Base-by-base conservation (phyloP, 2,329 filamentous ascomycete genomes). In the Hypoxylon sp. region DNA sequence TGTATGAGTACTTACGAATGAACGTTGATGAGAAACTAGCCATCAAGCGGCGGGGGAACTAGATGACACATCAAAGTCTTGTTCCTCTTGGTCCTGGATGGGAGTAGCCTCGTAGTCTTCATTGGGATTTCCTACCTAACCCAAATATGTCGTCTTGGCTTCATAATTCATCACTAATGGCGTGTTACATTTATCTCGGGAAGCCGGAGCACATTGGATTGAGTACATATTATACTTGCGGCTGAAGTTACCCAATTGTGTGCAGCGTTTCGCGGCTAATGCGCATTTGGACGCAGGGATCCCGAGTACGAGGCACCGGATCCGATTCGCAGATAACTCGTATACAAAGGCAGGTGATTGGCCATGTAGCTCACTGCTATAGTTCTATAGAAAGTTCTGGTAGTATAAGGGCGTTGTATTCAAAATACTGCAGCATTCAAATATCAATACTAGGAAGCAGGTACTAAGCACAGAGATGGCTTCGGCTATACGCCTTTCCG, bases 211-310 rank as follows among this genome's bases (percentile, higher is more conserved):
- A 31, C 17, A 8, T 55, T 11, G 44, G 24, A 42, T 35, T 47
- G 42, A 48, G 3, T 37, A 14, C 26, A 19, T 35, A 52, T 46
- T 5, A 37, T 58, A 31, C 42, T 19, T 52, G 35, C 35, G 48
- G 35, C 44, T 63, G 33, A 44, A 58, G 17, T 26, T 31, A 6
- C 19, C 35, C 17, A 48, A 58, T 31, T 17, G 5, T 44, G 6
- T 58, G 37, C 26, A 33, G 22, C 31, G 59, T 53, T 53, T 50
- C 19, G 26, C 26, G 3, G 26, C 48, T 52, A 52, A 22, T 52
- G 29, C 11, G 22, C 26, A 6, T 6, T 6, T 19, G n/a, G 9
- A 24, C 19, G 31, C n/a, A 54, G 51, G 11, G 95, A 47, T 54
- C 17, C 37, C 61, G 54, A 64, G 62, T 53, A 54, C 62, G 62